phyloP scores from a whole-genome alignment of 1,139 yeast genomes.

The Eremothecium gossypii region DNA sequence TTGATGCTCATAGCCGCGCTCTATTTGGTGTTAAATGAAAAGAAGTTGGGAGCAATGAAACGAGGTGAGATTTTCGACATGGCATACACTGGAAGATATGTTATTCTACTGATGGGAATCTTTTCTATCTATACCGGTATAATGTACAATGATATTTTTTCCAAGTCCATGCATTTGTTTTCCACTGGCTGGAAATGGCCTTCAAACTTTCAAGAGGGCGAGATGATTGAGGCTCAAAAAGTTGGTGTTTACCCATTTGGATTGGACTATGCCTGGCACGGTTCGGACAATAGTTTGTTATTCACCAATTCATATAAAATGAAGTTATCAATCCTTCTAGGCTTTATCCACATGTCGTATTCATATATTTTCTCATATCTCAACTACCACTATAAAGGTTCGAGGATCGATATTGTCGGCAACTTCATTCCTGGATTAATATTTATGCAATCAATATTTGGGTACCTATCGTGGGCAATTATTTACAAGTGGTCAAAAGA shows the following conservation, averaged over 20 bases:
- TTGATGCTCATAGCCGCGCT: conserved; percentile 53
- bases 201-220: conserved; percentile 46
- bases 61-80: conserved; percentile 74
- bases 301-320: conserved; percentile 74
- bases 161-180: conserved; percentile 67
- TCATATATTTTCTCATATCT: conserved; percentile 61
- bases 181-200: conserved; percentile 75
- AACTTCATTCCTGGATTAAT: conserved; percentile 71
- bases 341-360: conserved; percentile 69
- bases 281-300: conserved; percentile 63
- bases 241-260: conserved; percentile 60
- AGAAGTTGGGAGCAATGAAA: conserved; percentile 47
- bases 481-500: conserved; percentile 73
- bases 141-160: conserved; percentile 66
- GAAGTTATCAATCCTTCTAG: conserved; percentile 75
- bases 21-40: conserved; percentile 52
- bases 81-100: conserved; percentile 73
- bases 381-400: conserved; percentile 50
- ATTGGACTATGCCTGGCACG: conserved; percentile 74
- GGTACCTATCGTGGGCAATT: conserved; percentile 62
- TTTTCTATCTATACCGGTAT: conserved; percentile 76
- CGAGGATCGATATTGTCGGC: conserved; percentile 60
- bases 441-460: conserved; percentile 79
- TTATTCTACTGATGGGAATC: conserved; percentile 61
- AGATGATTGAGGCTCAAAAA: conserved; percentile 44